A percentile compares a stretch with the other conserved stretches of the same genome.
These are phyloP conservation scores for Candida bentonensis DNA, from an alignment of 805 yeast species.

Conservation along the genomic window DNA sequence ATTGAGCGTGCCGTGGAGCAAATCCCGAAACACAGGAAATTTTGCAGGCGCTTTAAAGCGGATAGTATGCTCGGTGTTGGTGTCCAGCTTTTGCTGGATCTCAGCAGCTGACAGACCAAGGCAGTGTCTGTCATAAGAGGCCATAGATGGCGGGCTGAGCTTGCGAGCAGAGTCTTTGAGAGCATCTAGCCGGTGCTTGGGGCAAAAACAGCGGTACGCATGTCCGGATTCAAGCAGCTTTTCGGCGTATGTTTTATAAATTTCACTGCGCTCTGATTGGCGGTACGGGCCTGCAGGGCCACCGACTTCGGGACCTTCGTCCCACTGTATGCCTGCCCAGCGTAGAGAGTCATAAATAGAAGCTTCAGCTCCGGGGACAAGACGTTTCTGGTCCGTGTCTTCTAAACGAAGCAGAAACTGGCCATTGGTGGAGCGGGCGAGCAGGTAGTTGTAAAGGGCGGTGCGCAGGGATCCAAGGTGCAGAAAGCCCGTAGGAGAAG, in stretches of 20 bases:
- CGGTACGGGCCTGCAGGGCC: conserved; percentile 60
- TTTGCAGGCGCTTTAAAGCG: conserved; percentile 63
- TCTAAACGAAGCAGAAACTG: conserved; percentile 71
- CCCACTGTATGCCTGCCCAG: conserved; percentile 66
- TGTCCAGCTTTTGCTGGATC: conserved; percentile 22
- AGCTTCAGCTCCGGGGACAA: conserved; percentile 71
- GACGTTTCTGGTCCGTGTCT: conserved; percentile 79
- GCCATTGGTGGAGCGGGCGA: conserved; percentile 72
- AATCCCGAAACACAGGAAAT: conserved; percentile 57
- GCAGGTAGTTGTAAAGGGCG: conserved; percentile 74
- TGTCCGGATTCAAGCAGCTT: conserved; percentile 43
- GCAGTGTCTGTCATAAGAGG: conserved; percentile 82
- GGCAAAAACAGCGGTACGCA: conserved; percentile 82
- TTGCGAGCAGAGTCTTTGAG: conserved; percentile 61
- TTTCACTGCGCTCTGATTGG: conserved; percentile 64
- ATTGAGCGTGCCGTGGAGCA: conserved; percentile 63
- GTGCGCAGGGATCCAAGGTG: conserved; percentile 91
- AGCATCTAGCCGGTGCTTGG: conserved; percentile 57
- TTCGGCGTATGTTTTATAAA: conserved; percentile 50
- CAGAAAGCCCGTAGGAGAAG: conserved; percentile 93
- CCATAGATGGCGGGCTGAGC: conserved; percentile 79
- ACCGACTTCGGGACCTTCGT: conserved; percentile 64
- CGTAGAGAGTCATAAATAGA: conserved; percentile 59
- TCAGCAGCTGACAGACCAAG: conserved; percentile 30
- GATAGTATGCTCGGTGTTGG: conserved; percentile 32